These are phyloP conservation scores for Nissolia schottii DNA, from an alignment of 306 rosid species.

Conservation along the genomic window DNA sequence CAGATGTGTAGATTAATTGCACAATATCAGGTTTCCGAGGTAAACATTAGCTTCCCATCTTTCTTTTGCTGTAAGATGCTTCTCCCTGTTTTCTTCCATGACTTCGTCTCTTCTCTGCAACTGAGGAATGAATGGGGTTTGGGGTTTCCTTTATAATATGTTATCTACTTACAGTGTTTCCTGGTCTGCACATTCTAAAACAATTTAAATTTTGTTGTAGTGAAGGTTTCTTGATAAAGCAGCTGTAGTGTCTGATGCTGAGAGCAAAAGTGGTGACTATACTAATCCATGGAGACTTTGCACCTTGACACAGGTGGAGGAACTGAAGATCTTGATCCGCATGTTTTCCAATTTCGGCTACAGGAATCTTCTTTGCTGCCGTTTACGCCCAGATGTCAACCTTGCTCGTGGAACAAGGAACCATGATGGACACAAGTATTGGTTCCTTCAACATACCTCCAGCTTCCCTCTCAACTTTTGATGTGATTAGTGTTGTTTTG, in stretches of 20 bases:
- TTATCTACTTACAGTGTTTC: neutral
- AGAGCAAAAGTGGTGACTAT: slow-evolving; percentile 41
- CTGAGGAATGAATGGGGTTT: neutral
- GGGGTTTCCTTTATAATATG: neutral
- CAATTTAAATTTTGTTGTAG: neutral
- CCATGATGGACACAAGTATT: slow-evolving; percentile 62
- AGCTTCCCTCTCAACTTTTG: slow-evolving; percentile 78
- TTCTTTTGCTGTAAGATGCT: neutral
- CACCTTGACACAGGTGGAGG: slow-evolving; percentile 91
- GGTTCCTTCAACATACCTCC: slow-evolving; percentile 79
- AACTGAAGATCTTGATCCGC: slow-evolving; percentile 76
- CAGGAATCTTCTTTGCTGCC: slow-evolving; percentile 72
- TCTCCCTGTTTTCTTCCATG: neutral
- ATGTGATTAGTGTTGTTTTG: slow-evolving; percentile 62
- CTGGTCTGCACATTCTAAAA: neutral
- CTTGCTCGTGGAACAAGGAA: slow-evolving; percentile 90
- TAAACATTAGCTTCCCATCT: neutral
- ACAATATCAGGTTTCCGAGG: neutral
- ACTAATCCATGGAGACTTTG: slow-evolving; percentile 83
- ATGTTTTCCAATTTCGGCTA: slow-evolving; percentile 90
- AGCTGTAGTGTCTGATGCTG: slow-evolving; percentile 58
- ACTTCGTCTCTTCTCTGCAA: neutral
- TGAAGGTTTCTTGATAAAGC: slow-evolving; percentile 89
- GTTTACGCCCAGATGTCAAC: slow-evolving; percentile 96
- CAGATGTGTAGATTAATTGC: neutral